Evolutionary conservation across 176 grass and related monocot genomes (phyloP).

Genomic region (Pontederia paniculata): DNA sequence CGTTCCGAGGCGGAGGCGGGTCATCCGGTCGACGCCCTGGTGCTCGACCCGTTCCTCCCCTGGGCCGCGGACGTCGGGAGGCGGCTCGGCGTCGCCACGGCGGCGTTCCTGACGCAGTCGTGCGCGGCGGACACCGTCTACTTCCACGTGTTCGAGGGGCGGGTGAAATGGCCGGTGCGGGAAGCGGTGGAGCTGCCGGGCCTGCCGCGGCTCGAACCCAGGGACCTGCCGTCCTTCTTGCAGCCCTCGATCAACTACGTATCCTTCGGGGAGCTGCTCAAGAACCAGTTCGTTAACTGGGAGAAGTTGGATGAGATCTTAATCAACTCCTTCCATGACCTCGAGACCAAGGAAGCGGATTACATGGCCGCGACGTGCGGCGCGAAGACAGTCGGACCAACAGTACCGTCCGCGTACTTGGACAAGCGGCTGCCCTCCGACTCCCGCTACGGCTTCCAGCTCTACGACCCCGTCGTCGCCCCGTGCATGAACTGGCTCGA

Average conservation of each 20-base stretch:
- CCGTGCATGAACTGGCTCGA: slow-evolving; percentile 47
- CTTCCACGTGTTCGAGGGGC: slow-evolving; percentile 26
- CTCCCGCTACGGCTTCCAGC: slow-evolving; percentile 60
- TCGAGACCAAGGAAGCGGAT: slow-evolving; percentile 56
- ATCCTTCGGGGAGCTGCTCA: slow-evolving; percentile 29
- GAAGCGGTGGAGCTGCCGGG: slow-evolving; percentile 11
- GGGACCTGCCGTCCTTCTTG: slow-evolving; percentile 40
- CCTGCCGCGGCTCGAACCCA: slow-evolving; percentile 23
- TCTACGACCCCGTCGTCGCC: slow-evolving; percentile 33
- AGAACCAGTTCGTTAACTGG: slow-evolving; percentile 43
- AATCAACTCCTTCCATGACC: slow-evolving; percentile 65
- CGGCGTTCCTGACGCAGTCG: slow-evolving; percentile 60
- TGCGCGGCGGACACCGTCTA: slow-evolving; percentile 47
- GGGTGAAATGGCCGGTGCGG: slow-evolving; percentile 27
- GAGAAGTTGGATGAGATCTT: slow-evolving; percentile 47
- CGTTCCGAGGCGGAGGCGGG: slow-evolving; percentile 19
- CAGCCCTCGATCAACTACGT: slow-evolving; percentile 21
- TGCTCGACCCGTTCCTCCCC: slow-evolving; percentile 50
- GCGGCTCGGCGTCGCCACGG: slow-evolving; percentile 5
- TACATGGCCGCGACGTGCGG: slow-evolving; percentile 50
- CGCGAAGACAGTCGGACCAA: slow-evolving; percentile 71
- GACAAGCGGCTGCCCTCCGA: slow-evolving; percentile 27
- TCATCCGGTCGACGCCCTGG: slow-evolving; percentile 29
- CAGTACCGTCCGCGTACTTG: slow-evolving; percentile 44
- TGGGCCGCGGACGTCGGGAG: slow-evolving; percentile 11